Base-by-base conservation (phyloP, 2,329 filamentous ascomycete genomes). In the Trichoderma oligosporum region DNA sequence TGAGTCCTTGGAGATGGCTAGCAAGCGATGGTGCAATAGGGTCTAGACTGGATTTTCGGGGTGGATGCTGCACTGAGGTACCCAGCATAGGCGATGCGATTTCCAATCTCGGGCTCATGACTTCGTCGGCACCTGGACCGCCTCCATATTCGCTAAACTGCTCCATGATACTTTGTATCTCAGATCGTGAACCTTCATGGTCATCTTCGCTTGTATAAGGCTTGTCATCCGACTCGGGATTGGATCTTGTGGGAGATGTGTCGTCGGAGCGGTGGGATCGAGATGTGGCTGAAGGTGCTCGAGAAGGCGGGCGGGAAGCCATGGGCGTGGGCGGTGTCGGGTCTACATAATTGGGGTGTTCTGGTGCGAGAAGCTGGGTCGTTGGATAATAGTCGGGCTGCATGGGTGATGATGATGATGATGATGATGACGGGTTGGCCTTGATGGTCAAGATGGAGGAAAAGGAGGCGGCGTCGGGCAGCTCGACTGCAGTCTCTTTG, bases 161-260 rank as follows among this genome's bases (percentile, higher is more conserved):
- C 61, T 91, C 90, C 90, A 99, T 97, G 70, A 99, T 97, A 69
- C 83, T 96, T 73, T 97, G 90, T 60, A 99, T 97, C 74, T 99
- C 94, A 5, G 87, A 86, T 59, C 84, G 83, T 1, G 89, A 90
- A 51, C 84, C 84, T 46, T 91, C 85, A 20, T 83, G 81, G 55
- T 84, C 81, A 66, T 85, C 84, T 66, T 86, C 84, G 64, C 79
- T 85, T 33, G 77, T 63, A 54, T 79, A 79, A 59, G 73, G 74
- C 63, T 78, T 82, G 49, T 85, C 83, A 51, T 87, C 83, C 61
- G 82, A 79, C 27, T 74, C 75, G 64, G 82, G 79, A 27, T 68
- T 66, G 18, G 81, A 82, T 58, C 78, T 74, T 1, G 80, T 78
- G 4, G 82, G 82, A 5, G 82, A 85, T 46, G 41, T 29, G 27